These are phyloP conservation scores for Xylaria polymorpha DNA, from an alignment of 2,329 filamentous ascomycete species.

Conservation along the genomic window DNA sequence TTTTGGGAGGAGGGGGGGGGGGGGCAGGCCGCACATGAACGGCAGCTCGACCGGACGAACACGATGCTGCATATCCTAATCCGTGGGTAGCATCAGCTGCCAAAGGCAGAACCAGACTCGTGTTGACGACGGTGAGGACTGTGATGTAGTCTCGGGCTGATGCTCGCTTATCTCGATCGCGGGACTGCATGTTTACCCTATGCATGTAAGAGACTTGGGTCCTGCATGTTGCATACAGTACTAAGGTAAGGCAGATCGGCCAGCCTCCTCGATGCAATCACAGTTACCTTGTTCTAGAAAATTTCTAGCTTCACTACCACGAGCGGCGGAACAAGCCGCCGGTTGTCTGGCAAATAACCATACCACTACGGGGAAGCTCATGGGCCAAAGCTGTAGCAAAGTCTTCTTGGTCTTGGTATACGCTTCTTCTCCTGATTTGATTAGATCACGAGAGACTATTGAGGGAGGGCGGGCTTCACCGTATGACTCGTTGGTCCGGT, in stretches of 20 bases:
- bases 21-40: neutral
- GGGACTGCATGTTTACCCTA: constrained; percentile 33
- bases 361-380: constrained; percentile 4
- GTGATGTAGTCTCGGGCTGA: constrained; percentile 28
- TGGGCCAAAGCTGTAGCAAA: neutral
- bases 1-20: neutral
- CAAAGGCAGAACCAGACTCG: constrained; percentile 26
- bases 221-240: constrained; percentile 38
- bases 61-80: constrained; percentile 9
- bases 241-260: constrained; percentile 27
- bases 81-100: constrained; percentile 9
- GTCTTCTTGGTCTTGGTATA: neutral
- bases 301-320: constrained; percentile 12
- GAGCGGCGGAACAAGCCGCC: constrained; percentile 16
- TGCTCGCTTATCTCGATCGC: constrained; percentile 38
- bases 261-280: constrained; percentile 28
- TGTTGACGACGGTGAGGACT: constrained; percentile 17
- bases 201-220: constrained; percentile 34
- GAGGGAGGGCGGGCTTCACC: constrained; percentile 8
- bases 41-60: neutral
- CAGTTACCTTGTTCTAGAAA: constrained; percentile 33
- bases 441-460: constrained; percentile 12
- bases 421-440: neutral
- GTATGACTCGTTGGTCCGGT: constrained; percentile 12
- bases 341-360: neutral